These are phyloP conservation scores for Garcia nutans DNA, from an alignment of 345 rosid genomes.

Conservation along the genomic window DNA sequence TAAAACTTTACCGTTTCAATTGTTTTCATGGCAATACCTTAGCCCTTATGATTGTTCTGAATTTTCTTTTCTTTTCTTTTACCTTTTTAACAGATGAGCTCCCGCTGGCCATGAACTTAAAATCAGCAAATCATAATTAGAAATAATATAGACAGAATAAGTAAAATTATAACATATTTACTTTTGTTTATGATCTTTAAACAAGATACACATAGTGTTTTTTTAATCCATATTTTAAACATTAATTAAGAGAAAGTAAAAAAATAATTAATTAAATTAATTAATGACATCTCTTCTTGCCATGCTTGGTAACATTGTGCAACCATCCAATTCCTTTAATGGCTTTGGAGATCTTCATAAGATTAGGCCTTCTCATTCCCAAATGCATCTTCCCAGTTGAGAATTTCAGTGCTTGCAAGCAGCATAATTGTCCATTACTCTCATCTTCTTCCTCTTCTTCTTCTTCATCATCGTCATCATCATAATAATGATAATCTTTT, in stretches of 20 bases:
- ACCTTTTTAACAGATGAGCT: background rate
- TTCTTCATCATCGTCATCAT: conserved; percentile 28
- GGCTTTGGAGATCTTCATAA: conserved; percentile 66
- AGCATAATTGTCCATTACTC: conserved; percentile 58
- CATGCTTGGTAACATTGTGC: conserved; percentile 53
- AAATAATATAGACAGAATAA: background rate
- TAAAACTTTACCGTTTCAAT: conserved; percentile 8
- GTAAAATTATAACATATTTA: conserved; percentile 18
- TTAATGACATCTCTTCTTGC: conserved; percentile 45
- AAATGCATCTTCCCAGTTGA: conserved; percentile 89
- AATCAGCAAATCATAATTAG: no score
- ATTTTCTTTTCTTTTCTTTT: background rate
- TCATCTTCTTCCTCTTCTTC: conserved; percentile 55
- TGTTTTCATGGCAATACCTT: background rate
- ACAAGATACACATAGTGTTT: conserved; percentile 10
- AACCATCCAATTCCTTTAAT: conserved; percentile 73
- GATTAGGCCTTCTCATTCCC: conserved; percentile 83
- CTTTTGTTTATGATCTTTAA: conserved; percentile 18
- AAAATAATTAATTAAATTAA: background rate
- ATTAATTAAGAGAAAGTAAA: background rate
- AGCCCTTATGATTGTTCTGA: background rate
- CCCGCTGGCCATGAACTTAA: background rate
- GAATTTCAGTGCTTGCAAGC: conserved; percentile 85
- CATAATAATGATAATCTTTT: background rate
- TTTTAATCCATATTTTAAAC: conserved; percentile 11